A percentile compares a stretch with the other conserved stretches of the same genome.
These are phyloP conservation scores for Sechiopsis laciniata DNA, from an alignment of 306 rosid species.

Conservation along the genomic window DNA sequence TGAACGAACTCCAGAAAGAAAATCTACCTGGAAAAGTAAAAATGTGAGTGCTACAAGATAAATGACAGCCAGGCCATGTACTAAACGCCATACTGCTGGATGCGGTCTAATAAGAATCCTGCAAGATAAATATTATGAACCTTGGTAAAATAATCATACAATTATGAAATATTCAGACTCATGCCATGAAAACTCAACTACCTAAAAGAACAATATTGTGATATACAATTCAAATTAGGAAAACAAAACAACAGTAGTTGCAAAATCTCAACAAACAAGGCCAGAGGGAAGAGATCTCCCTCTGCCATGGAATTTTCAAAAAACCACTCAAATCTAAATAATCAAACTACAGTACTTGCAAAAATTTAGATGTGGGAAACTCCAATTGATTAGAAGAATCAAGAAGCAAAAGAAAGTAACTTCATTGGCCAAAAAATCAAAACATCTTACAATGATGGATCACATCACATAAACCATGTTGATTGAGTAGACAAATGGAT, in stretches of 20 bases:
- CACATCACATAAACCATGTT: not conserved
- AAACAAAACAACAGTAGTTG: not conserved
- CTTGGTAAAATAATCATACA: not conserved
- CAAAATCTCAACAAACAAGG: not conserved
- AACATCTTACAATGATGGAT: not conserved
- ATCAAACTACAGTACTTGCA: not conserved
- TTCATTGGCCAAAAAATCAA: not conserved
- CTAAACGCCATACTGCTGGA: conserved; percentile 98
- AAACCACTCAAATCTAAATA: not conserved
- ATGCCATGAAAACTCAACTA: not conserved
- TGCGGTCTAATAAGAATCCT: conserved; percentile 97
- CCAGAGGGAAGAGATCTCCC: conserved; percentile 5
- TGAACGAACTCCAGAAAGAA: not conserved
- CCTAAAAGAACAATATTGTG: not conserved
- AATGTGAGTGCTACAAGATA: conserved; percentile 92
- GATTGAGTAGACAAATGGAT: not conserved
- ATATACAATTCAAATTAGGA: not conserved
- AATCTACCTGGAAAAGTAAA: conserved; percentile 84
- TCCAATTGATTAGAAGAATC: not conserved
- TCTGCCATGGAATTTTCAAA: not conserved
- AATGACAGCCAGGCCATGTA: conserved; percentile 95
- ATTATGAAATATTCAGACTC: not conserved
- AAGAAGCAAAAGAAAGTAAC: not conserved
- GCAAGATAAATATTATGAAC: conserved; percentile 25
- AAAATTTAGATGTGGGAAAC: not conserved